These are phyloP conservation scores for Apiospora sp. DNA, from an alignment of 2,329 filamentous ascomycete species.

Conservation along the genomic window DNA sequence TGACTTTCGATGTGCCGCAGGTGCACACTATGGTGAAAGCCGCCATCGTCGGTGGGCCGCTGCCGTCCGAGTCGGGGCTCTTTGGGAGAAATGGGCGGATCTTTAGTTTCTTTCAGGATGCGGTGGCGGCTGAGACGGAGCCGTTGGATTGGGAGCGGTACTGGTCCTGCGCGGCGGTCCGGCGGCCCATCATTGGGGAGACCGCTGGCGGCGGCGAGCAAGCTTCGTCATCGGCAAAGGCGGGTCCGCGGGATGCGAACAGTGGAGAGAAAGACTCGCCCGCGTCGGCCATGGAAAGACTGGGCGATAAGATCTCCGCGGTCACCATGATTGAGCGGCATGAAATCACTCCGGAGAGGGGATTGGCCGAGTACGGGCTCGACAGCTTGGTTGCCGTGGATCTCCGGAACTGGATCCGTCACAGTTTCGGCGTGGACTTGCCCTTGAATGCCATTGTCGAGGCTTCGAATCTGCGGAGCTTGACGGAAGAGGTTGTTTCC, in stretches of 20 bases:
- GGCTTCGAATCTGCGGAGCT: background rate
- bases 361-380: background rate
- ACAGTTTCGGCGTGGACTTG: background rate
- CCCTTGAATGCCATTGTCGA: background rate
- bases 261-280: background rate
- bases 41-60: background rate
- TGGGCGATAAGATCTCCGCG: slow-evolving; percentile 22
- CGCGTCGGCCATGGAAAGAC: slow-evolving; percentile 5
- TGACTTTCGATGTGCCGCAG: background rate
- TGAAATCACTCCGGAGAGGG: background rate
- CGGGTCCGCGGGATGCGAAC: background rate
- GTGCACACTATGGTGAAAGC: slow-evolving; percentile 21
- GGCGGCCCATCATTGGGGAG: background rate
- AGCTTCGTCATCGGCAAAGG: background rate
- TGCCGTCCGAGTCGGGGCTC: background rate
- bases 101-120: background rate
- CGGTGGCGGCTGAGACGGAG: background rate
- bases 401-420: background rate
- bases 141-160: slow-evolving; percentile 1
- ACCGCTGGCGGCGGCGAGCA: background rate
- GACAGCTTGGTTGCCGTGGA: background rate
- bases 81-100: background rate
- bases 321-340: slow-evolving; percentile 22
- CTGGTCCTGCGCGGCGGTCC: background rate
- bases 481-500: background rate